These are phyloP conservation scores for Talaromyces wortmannii DNA, from an alignment of 495 filamentous ascomycete species.

Conservation along the genomic window DNA sequence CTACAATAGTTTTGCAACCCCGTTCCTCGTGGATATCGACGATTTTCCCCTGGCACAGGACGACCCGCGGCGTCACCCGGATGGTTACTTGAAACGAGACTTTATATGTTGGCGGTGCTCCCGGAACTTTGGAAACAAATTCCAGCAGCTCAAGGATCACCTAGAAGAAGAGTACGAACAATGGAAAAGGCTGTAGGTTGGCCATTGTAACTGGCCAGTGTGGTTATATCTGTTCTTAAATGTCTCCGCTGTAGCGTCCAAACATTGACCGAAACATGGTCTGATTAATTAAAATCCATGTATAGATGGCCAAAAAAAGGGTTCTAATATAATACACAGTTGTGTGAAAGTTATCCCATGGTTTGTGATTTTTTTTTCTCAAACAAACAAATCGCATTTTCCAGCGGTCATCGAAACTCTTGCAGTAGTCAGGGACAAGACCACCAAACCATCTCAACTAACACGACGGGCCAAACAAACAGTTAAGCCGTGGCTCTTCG, in stretches of 20 bases:
- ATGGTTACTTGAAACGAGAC: constrained; percentile 51
- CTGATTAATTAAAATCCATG: neutral
- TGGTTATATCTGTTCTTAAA: neutral
- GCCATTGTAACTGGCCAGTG: neutral
- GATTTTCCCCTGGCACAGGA: constrained; percentile 67
- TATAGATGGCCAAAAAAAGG: neutral
- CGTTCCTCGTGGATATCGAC: constrained; percentile 77
- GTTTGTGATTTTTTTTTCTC: neutral
- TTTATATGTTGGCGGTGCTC: constrained; percentile 85
- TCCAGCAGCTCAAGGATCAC: constrained; percentile 71
- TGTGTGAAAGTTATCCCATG: neutral
- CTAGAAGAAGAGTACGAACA: constrained; percentile 70
- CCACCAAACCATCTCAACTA: neutral
- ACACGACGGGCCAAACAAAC: neutral
- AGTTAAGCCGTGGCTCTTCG: neutral
- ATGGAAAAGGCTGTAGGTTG: constrained; percentile 63
- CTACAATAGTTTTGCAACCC: constrained; percentile 85
- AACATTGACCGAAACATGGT: neutral
- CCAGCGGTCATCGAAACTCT: neutral
- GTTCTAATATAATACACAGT: neutral
- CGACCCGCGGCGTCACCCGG: constrained; percentile 52
- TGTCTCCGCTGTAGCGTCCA: neutral
- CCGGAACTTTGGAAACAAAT: constrained; percentile 61
- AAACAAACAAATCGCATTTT: neutral
- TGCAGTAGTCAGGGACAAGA: neutral